Conservation (phyloP, 352 stramenopile species). For the Ophiocytium majus region DNA sequence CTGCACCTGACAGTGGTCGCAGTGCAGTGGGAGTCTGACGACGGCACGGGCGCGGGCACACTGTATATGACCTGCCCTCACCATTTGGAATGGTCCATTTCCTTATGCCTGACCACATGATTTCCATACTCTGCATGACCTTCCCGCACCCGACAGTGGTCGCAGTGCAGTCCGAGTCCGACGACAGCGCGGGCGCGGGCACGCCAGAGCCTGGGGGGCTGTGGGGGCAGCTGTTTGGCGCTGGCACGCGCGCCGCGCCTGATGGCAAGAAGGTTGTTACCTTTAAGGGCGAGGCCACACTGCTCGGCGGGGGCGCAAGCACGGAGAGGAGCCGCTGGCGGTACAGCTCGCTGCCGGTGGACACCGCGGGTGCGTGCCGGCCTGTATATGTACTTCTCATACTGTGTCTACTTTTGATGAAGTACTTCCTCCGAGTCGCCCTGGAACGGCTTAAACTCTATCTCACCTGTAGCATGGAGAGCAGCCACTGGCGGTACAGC, state of each 20-base stretch:
- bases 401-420: too few relatives aligned
- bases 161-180: background rate
- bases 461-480: too few relatives aligned
- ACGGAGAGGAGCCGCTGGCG: background rate
- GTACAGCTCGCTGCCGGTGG: too few relatives aligned
- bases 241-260: background rate
- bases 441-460: too few relatives aligned
- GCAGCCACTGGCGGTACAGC: too few relatives aligned
- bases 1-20: background rate
- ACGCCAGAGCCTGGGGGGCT: background rate
- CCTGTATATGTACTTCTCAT: too few relatives aligned
- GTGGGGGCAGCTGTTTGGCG: background rate
- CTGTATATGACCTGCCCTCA: background rate
- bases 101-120: background rate
- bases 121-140: background rate
- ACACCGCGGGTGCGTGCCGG: too few relatives aligned
- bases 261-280: background rate
- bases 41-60: background rate
- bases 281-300: background rate
- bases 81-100: background rate
- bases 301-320: too few relatives aligned
- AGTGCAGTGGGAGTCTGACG: background rate
- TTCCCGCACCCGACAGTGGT: background rate
- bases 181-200: background rate
- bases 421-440: too few relatives aligned